Evolutionary conservation across 352 stramenopile genomes (phyloP).

Genomic region (Pythium sukuiense): DNA sequence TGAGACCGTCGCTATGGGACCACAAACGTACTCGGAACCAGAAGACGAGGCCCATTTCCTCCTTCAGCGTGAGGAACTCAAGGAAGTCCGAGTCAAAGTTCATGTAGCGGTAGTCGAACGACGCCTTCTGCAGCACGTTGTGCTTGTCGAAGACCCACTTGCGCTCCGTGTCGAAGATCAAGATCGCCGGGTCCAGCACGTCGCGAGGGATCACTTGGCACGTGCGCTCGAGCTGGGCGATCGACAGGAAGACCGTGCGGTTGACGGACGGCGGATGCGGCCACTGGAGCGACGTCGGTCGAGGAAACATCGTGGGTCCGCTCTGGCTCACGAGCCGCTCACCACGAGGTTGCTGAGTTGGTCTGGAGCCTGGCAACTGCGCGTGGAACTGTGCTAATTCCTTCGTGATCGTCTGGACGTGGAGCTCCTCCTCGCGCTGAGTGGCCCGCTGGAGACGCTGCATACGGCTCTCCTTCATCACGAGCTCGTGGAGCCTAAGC

Average conservation of each 20-base stretch:
- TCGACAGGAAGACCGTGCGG: slow-evolving; percentile 75
- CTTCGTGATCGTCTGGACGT: slow-evolving; percentile 58
- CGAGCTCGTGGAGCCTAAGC: slow-evolving; percentile 50
- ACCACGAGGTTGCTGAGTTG: slow-evolving; percentile 3
- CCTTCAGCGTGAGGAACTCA: slow-evolving; percentile 72
- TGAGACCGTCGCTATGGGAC: not conserved
- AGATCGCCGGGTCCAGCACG: slow-evolving; percentile 56
- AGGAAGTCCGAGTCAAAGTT: slow-evolving; percentile 74
- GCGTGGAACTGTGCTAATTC: slow-evolving; percentile 34
- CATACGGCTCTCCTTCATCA: slow-evolving; percentile 70
- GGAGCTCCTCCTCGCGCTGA: slow-evolving; percentile 43
- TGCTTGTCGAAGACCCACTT: slow-evolving; percentile 77
- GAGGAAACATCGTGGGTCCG: slow-evolving; percentile 9
- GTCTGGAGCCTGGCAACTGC: slow-evolving; percentile 20
- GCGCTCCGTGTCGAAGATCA: slow-evolving; percentile 68
- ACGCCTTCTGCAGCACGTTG: slow-evolving; percentile 62
- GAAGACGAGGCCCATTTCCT: slow-evolving; percentile 68
- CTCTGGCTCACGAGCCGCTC: not conserved
- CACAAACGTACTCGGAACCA: slow-evolving; percentile 64
- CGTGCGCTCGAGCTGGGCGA: slow-evolving; percentile 56
- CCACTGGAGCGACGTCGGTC: slow-evolving; percentile 59
- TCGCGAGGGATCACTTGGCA: slow-evolving; percentile 67
- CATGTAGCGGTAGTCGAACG: slow-evolving; percentile 80
- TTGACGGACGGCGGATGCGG: slow-evolving; percentile 48
- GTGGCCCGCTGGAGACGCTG: slow-evolving; percentile 63